Evolutionary conservation across 371 early-diverging fungal species (phyloP).

Genomic region (Lichtheimia ornata): DNA sequence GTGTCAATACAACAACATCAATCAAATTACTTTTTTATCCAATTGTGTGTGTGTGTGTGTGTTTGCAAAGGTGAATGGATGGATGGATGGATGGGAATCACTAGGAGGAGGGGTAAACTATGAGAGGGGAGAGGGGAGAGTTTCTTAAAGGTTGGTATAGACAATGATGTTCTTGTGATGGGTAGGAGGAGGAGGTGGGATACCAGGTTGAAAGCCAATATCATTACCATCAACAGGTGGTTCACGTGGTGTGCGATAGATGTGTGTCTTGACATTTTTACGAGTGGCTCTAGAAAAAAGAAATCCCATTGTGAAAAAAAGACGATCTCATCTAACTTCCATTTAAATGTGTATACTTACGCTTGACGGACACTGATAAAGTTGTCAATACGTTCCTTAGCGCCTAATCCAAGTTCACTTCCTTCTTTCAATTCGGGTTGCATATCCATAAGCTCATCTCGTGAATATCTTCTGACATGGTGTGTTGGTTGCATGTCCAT

Average conservation of each 20-base stretch:
- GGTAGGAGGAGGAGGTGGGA: background rate
- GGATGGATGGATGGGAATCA: background rate
- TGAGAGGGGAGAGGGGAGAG: too few relatives aligned
- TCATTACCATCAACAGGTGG: background rate
- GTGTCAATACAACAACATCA: background rate
- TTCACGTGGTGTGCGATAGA: background rate
- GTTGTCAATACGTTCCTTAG: background rate
- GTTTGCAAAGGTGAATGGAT: too few relatives aligned
- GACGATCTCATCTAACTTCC: background rate
- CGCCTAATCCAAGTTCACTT: too few relatives aligned
- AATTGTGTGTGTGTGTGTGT: too few relatives aligned
- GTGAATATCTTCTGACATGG: too few relatives aligned
- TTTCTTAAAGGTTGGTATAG: background rate
- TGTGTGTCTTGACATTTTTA: background rate
- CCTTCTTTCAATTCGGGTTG: too few relatives aligned
- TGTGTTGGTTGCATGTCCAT: too few relatives aligned
- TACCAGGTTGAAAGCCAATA: background rate
- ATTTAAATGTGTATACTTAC: background rate
- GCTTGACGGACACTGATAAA: background rate
- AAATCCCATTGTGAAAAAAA: background rate
- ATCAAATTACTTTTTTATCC: background rate
- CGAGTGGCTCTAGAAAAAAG: background rate
- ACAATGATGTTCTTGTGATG: background rate
- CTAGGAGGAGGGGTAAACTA: too few relatives aligned
- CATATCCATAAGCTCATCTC: too few relatives aligned